Base-by-base conservation (phyloP, 2,329 filamentous ascomycete species). In the Colletotrichum graminicola region DNA sequence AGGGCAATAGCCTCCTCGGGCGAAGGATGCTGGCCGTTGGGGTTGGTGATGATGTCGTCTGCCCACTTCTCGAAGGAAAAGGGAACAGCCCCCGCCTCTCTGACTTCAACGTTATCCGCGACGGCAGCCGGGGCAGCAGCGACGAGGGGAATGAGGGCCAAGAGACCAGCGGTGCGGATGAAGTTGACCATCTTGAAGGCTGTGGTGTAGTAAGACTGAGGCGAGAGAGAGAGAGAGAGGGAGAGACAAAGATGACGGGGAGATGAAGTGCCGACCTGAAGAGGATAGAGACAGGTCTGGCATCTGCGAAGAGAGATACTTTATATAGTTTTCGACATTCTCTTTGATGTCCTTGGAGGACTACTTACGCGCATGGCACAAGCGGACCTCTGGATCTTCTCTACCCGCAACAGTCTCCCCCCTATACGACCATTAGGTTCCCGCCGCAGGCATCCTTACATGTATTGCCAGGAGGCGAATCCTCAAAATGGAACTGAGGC, bases 21-120 rank as follows among this genome's bases (percentile, higher is more conserved):
- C 1, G 63, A 62, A 8, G 55, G 68, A 11, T 71, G 68, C n/a
- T 71, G 41, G 5, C 61, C 66, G 41, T 52, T 45, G 51, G 68
- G 64, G 57, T 62, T 67, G 41, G 56, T 51, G 21, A 71, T 71
- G 41, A 71, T 67, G 29, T 63, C 64, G 29, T 67, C 68, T 10
- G 65, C 68, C 68, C 68, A 71, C 29, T 49, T 67, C 64, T 62
- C 68, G n/a, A 71, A 71, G 36, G 68, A 71, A 29, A 71, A 71
- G 57, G 57, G 52, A 6, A 59, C 43, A 5, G 11, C 21, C 23
- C 43, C 52, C 34, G 26, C 66, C 14, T n/a, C 63, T 47, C 65
- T 62, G 6, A 47, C 65, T 21, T 52, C 36, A n/a, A 67, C 8
- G 29, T n/a, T 62, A 1, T 54, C 34, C 21, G 57, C 61, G 21